Base-by-base conservation (phyloP, 2,329 filamentous ascomycete species). In the Phaeosphaeria sp. region DNA sequence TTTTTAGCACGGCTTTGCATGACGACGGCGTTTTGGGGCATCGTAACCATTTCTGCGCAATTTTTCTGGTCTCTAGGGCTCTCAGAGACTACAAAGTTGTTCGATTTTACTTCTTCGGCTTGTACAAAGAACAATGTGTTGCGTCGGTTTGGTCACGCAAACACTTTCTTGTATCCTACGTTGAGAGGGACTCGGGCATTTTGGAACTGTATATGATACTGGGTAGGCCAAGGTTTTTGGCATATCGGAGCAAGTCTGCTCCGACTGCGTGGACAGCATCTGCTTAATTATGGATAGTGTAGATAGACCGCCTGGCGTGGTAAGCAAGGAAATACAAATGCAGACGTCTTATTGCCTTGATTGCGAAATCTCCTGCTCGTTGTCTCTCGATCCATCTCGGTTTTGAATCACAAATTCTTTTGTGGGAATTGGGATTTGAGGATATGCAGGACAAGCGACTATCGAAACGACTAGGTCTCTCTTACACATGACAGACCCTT, bases 1-100 rank as follows among this genome's bases (percentile, higher is more conserved):
- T 42, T 51, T 44, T 21, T 18, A 44, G 39, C 36, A 51, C 49
- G 39, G 43, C 39, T 20, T 55, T 64, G 63, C 64, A 70, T 67
- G 58, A 64, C 30, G 64, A 60, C 64, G 67, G 67, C 67, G 67
- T 63, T 70, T 60, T 49, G 59, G 56, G 60, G 64, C 62, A 58
- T 53, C 42, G 18, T 21, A 21, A 50, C 46, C 46, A 62, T 18
- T 65, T 62, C 65, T 56, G 56, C 48, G 49, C 58, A 56, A 65
- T 66, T 58, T 62, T 50, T 52, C 44, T 23, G 43, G 46, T 52
- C 44, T 41, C 43, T 25, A 41, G 20, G 27, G 33, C 36, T 23
- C 4, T n/a, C n/a, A 41, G 30, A 42, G 21, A n/a, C 22, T 17
- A 20, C 42, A 44, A 21, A 41, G 27, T 10, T 21, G 42, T 20